Evolutionary conservation across 192 early-diverging fungal genomes (phyloP).

Genomic region (Mortierella hygrophila): DNA sequence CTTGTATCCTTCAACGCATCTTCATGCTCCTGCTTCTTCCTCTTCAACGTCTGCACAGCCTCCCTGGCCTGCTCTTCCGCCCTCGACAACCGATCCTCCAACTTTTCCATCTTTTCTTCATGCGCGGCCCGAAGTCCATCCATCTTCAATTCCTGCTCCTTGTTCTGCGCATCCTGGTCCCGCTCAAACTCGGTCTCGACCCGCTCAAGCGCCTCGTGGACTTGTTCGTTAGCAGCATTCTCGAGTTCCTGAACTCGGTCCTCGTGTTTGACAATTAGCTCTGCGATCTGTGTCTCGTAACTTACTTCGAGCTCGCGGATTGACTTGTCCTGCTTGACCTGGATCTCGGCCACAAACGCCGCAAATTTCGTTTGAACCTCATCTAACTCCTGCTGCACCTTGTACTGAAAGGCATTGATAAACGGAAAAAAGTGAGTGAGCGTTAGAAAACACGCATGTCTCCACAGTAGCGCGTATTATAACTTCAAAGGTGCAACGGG

Average conservation of each 20-base stretch:
- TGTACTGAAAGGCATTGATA: conserved; percentile 4
- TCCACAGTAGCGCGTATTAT: not conserved
- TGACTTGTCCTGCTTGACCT: conserved; percentile 19
- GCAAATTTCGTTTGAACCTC: conserved; percentile 28
- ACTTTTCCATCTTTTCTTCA: not conserved
- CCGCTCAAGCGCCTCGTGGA: conserved; percentile 34
- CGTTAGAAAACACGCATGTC: not conserved
- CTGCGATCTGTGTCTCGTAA: conserved; percentile 49
- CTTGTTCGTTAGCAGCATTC: conserved; percentile 39
- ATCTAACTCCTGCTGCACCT: conserved; percentile 32
- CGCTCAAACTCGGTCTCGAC: conserved; percentile 49
- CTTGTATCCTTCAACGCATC: conserved; percentile 6
- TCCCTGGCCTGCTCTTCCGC: conserved; percentile 25
- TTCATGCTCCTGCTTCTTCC: conserved; percentile 10
- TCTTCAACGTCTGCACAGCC: not conserved
- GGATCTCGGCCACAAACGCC: conserved; percentile 34
- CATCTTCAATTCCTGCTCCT: conserved; percentile 18
- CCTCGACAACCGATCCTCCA: conserved; percentile 28
- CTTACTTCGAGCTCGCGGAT: conserved; percentile 15
- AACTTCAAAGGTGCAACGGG: not conserved
- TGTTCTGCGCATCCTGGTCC: conserved; percentile 21
- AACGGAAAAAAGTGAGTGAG: not conserved
- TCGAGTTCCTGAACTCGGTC: conserved; percentile 40
- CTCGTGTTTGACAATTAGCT: conserved; percentile 41
- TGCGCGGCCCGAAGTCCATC: conserved; percentile 14